Conservation (phyloP, 1,139 yeast genomes). For the Yamadazyma pseudoaaseri region DNA sequence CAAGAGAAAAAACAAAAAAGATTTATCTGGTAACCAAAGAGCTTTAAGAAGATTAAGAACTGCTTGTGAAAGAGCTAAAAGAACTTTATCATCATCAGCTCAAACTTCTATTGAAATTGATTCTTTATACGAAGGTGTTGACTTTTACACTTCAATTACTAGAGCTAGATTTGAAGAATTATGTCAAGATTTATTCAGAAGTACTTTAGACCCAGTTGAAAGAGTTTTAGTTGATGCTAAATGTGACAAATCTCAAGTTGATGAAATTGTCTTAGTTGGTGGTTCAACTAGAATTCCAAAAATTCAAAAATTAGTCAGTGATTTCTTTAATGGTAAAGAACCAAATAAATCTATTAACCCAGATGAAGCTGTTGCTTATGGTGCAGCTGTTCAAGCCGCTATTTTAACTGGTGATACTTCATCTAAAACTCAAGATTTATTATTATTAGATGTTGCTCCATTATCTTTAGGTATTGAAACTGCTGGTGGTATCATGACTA, state of each 20-base stretch:
- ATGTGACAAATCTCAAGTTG: conserved; percentile 82
- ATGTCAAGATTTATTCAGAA: conserved; percentile 91
- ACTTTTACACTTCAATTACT: conserved; percentile 94
- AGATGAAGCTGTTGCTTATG: conserved; percentile 98
- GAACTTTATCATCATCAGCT: conserved; percentile 95
- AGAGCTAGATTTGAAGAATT: conserved; percentile 98
- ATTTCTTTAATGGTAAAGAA: conserved; percentile 98
- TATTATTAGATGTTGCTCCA: conserved; percentile 97
- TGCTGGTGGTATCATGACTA: conserved; percentile 99
- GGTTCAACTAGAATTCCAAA: conserved; percentile 99
- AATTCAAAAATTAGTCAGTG: conserved; percentile 95
- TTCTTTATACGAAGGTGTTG: conserved; percentile 94
- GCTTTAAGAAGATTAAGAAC: conserved; percentile 98
- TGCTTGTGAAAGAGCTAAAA: conserved; percentile 99
- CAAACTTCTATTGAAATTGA: conserved; percentile 97
- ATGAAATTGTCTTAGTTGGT: conserved; percentile 98
- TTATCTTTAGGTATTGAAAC: conserved; percentile 96
- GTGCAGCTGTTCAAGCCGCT: conserved; percentile 99
- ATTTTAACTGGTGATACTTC: conserved; percentile 97
- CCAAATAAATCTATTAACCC: conserved; percentile 97
- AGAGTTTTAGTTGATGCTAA: conserved; percentile 96
- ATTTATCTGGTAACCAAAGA: conserved; percentile 88
- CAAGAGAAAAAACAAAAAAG: conserved; percentile 96
- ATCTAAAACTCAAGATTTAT: conserved; percentile 94
- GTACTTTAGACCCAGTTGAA: conserved; percentile 96